Base-by-base conservation (phyloP, 139 green algal genomes). In the Coccomyxa sp. region DNA sequence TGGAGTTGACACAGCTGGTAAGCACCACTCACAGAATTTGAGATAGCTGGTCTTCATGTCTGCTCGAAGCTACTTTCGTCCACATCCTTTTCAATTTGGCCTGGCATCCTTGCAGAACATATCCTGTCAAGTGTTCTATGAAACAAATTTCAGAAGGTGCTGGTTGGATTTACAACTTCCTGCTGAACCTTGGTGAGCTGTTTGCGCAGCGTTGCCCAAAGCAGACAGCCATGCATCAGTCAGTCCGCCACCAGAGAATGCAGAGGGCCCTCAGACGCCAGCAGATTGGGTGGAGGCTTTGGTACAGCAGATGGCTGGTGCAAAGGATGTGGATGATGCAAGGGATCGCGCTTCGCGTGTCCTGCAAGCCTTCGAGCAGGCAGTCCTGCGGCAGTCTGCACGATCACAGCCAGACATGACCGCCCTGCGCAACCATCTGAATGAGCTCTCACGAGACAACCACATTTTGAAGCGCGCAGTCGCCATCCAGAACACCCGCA, bases 391-490 rank as follows among this genome's bases (percentile, higher is more conserved):
- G 71, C 71, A 77, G 71, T 18, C 71, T 71, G 63, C 21, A 25
- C 63, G 21, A 9, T 71, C 63, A 71, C 63, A 28, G 63, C 18
- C 63, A 71, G 77, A 79, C 18, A 45, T 16, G 23, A 77, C 27
- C 38, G 75, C 67, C 59, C 13, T 82, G 79, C 60, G 58, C 23
- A 58, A 30, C 21, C 81, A 90, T 83, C 74, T 92, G 86, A 45
- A 81, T 85, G 84, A 94, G 76, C 82, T 84, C 77, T 71, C 81
- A 76, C 76, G 84, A 1, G 92, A 95, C 38, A 93, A 95, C 77
- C 79, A 79, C 11, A 92, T 98, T 67, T 85, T 98, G 13, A 98
- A 98, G 87, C 90, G 93, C 14, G 94, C 94, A 14, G 94, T 97
- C 28, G 88, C 91, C 82, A 95, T 97, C 13, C 94, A 97, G 86